Base-by-base conservation (phyloP, 2,329 filamentous ascomycete species). In the Aureobasidium lini region DNA sequence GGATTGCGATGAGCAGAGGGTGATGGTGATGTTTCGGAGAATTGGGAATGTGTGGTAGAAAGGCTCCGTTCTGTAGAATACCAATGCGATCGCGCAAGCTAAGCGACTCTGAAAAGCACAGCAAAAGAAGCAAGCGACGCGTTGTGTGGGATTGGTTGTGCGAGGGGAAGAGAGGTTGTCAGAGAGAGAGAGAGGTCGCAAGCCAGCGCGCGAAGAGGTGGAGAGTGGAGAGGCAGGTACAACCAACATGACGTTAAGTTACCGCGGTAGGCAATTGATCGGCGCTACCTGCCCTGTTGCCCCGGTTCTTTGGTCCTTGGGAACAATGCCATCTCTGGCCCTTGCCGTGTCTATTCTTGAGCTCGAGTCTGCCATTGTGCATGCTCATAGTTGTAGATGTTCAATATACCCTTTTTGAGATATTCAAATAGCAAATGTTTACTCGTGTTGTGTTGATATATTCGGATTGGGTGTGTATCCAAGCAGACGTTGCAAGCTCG, bases 221-320 rank as follows among this genome's bases (percentile, higher is more conserved):
- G 52, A 44, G 42, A 23, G 10, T n/a, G n/a, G 34, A 49, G 46
- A 39, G 48, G 49, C 49, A 52, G 49, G 49, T 52, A 52, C 49
- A 31, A 49, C 34, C 34, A 40, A 56, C 52, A 40, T 56, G 29
- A 46, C 43, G 37, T 39, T 43, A 32, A 8, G 36, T 37, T 32
- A 28, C 50, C 47, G 47, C 32, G 47, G 47, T 49, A 49, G 47
- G 46, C 32, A 49, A 37, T 6, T 52, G 52, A 56, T 56, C 52
- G 52, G 18, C 52, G 52, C 52, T 52, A 52, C 36, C 13, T 52
- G 48, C 36, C 48, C 37, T 40, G 37, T n/a, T 44, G 42, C 9
- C 42, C 42, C 52, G 52, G 52, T 40, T 56, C 29, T 44, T 40
- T 37, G 52, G 52, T 56, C 28, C 52, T 29, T 56, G 52, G 52